Evolutionary conservation across 2,329 filamentous ascomycete species (phyloP).

Genomic region (Lecanicillium sp.): DNA sequence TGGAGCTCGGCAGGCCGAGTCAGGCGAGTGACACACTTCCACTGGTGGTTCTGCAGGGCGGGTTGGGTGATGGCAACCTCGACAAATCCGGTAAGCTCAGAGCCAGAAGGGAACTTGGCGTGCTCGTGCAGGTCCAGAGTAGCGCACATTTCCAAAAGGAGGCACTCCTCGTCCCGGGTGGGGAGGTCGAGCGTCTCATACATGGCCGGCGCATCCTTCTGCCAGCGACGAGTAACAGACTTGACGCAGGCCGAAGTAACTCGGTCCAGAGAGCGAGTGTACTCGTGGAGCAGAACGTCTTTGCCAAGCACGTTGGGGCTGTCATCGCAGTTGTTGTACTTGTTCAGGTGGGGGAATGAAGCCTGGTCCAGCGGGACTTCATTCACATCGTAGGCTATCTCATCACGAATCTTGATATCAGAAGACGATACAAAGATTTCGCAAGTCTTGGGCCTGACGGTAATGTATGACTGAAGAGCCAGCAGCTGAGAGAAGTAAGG

Average conservation of each 20-base stretch:
- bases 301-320: slow-evolving; percentile 41
- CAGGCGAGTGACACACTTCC: slow-evolving; percentile 54
- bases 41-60: slow-evolving; percentile 46
- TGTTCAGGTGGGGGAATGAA: slow-evolving; percentile 49
- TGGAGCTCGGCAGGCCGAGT: slow-evolving; percentile 49
- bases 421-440: slow-evolving; percentile 52
- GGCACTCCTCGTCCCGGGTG: slow-evolving; percentile 41
- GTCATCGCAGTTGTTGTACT: slow-evolving; percentile 45
- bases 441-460: slow-evolving; percentile 48
- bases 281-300: slow-evolving; percentile 50
- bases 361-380: slow-evolving; percentile 33
- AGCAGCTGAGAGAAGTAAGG: slow-evolving; percentile 53
- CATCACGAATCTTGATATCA: slow-evolving; percentile 42
- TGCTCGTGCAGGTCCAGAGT: slow-evolving; percentile 52
- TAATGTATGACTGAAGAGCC: slow-evolving; percentile 43
- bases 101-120: slow-evolving; percentile 49
- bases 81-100: slow-evolving; percentile 51
- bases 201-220: slow-evolving; percentile 49
- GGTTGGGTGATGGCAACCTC: slow-evolving; percentile 50
- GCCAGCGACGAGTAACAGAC: slow-evolving; percentile 48
- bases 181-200: slow-evolving; percentile 42
- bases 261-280: slow-evolving; percentile 46
- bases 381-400: slow-evolving; percentile 35
- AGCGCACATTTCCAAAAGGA: slow-evolving; percentile 55
- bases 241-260: slow-evolving; percentile 48